Percentiles rank a stretch among this genome's conserved stretches.
These are phyloP conservation scores for Stephanodiscus triporus DNA, from an alignment of 108 stramenopile species.

Conservation along the genomic window DNA sequence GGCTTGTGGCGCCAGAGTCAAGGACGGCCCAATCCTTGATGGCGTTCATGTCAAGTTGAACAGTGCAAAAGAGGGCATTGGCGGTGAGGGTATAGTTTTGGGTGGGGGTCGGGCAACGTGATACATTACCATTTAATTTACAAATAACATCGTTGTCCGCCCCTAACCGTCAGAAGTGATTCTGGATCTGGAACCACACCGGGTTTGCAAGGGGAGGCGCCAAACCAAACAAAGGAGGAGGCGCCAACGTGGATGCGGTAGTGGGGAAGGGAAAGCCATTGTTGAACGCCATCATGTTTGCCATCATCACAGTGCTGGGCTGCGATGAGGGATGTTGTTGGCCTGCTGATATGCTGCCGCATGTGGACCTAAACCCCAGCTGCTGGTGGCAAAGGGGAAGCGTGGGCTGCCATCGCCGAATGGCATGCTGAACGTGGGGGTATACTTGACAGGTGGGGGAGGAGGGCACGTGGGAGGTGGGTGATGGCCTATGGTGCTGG, in stretches of 20 bases:
- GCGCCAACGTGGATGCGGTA: too few species aligned
- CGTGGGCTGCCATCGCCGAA: too few species aligned
- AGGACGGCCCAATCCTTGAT: neutral
- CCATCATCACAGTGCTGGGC: neutral
- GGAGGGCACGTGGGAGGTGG: neutral
- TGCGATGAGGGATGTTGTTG: neutral
- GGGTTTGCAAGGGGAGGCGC: too few species aligned
- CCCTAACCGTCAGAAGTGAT: too few species aligned
- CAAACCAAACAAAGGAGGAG: too few species aligned
- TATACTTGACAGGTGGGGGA: neutral
- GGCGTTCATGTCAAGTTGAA: neutral
- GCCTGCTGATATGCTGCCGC: too few species aligned
- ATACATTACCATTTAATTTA: neutral
- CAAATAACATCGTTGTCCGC: neutral
- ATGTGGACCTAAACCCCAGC: too few species aligned
- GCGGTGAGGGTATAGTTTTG: neutral
- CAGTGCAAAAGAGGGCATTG: neutral
- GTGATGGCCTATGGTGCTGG: neutral
- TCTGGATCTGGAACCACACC: too few species aligned
- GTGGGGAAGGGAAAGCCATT: too few species aligned
- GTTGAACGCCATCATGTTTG: neutral
- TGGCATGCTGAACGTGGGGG: neutral
- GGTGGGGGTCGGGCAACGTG: neutral
- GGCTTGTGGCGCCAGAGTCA: constrained; percentile 10
- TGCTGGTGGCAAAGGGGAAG: too few species aligned